Evolutionary conservation across 805 yeast species (phyloP), one percentile per base, ranked within the genome.

Genomic region (Candida piceae): DNA sequence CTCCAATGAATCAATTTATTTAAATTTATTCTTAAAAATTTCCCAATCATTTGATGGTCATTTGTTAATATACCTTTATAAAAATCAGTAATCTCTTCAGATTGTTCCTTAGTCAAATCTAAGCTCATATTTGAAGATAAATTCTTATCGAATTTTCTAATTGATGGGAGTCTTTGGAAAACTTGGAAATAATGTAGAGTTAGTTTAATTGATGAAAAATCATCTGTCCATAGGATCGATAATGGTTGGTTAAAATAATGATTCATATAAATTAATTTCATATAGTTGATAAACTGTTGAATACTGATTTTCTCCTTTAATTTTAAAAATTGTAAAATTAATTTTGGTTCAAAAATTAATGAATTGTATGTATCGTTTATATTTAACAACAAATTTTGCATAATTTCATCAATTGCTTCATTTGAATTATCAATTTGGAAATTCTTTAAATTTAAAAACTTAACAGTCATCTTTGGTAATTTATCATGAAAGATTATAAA

Each of bases 231-330:
- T 38, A 61, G 47, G 10, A 60, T 41, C 2, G 57, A 46, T 21
- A 60, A 44, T 4, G 66, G 66, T 38, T 61, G 63, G 31, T 52
- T 50, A 31, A 42, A 60, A 40, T 55, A 61, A 37, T 60, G 64
- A 18, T 50, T 43, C 65, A 61, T 60, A 33, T 57, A 58, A 15
- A 57, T 47, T 16, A 57, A 39, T 23, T 60, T 60, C 52, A 61
- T 53, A 33, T 48, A 45, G 34, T 54, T 49, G 23, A 52, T 47
- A 34, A 60, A 58, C 21, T 57, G 55, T 4, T 48, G 28, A 24
- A 60, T 49, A 44, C 62, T 57, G 11, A 58, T 44, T 30, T 45
- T 38, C n/a, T 49, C 45, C 30, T 49, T 50, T 39, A 39, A 32
- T 13, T 49, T 35, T 17, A 60, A 42, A 31, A 57, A 52, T n/a